Evolutionary conservation across 176 grass and related monocot genomes (phyloP), one percentile per base, ranked within the genome.

Genomic region (Dendrocalamus sinicus): DNA sequence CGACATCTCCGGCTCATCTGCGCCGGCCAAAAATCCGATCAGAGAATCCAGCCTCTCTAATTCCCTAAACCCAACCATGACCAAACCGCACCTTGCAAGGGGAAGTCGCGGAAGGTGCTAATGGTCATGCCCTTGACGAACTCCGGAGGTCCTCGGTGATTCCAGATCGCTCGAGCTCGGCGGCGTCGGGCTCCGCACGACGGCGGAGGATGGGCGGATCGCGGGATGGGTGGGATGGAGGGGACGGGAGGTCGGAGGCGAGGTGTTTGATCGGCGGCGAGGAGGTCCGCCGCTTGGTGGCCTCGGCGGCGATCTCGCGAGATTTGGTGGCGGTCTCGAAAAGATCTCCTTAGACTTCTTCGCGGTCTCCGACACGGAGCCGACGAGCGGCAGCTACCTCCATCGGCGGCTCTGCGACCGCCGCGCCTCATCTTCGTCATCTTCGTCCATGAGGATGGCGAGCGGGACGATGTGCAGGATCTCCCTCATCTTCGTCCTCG

Each of bases 271-370:
- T 94, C 96, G 20, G 90, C 93, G 6, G 96, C 96, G 13, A 98
- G 79, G 78, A 98, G 73, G 81, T 98, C 96, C 12, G 96, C 96
- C 71, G 91, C 96, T 99, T 99, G 12, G 93, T 88, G 12, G 96
- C 96, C 90, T 99, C 96, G 12, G 86, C 93, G 7, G 96, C 96
- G 48, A 99, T 81, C 84, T 99, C 96, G 70, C 78, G 86, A 37
- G 96, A 99, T 70, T 91, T 95, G 86, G 89, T 91, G 47, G 93
- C 90, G 23, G 96, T 91, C 88, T 98, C 23, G 93, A 84, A 66
- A 92, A 91, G 88, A 98, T 80, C 88, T 98, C 96, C 81, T 88
- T 90, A n/a, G 95, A 97, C 68, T 92, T 94, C 88, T 94, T 97
- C 35, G 92, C 88, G 8, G 94, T 93, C 87, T 96, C 94, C 14